Evolutionary conservation across 2,329 filamentous ascomycete genomes (phyloP).

Genomic region (Ophiostoma australiae): DNA sequence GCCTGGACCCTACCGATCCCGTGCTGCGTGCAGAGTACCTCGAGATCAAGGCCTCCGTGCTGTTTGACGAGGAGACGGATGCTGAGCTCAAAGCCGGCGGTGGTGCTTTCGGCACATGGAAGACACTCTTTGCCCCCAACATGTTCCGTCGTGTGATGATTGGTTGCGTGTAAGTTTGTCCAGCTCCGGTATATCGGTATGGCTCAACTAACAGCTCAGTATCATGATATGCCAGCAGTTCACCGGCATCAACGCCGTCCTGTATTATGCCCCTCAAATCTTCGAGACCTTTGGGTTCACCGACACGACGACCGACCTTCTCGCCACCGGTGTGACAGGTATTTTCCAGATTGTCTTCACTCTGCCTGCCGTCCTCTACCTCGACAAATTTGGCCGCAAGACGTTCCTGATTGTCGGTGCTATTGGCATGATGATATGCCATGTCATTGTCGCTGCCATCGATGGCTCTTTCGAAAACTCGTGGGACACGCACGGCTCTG

Average conservation of each 20-base stretch:
- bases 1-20: slow-evolving; percentile 32
- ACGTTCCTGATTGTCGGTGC: slow-evolving; percentile 30
- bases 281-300: slow-evolving; percentile 60
- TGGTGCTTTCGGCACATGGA: slow-evolving; percentile 65
- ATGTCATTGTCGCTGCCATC: slow-evolving; percentile 77
- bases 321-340: slow-evolving; percentile 60
- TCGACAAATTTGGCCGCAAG: slow-evolving; percentile 46
- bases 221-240: slow-evolving; percentile 55
- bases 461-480: slow-evolving; percentile 47
- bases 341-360: slow-evolving; percentile 44
- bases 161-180: slow-evolving; percentile 38
- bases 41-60: slow-evolving; percentile 44
- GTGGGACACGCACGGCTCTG: slow-evolving; percentile 20
- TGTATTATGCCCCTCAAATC: slow-evolving; percentile 65
- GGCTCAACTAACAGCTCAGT: neutral
- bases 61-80: slow-evolving; percentile 72
- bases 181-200: no score
- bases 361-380: slow-evolving; percentile 53
- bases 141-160: slow-evolving; percentile 48
- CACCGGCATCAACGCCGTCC: slow-evolving; percentile 51
- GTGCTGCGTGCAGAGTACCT: slow-evolving; percentile 42
- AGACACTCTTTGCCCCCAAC: slow-evolving; percentile 54
- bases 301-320: slow-evolving; percentile 53
- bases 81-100: slow-evolving; percentile 58
- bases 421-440: slow-evolving; percentile 66